Evolutionary conservation across 1,139 yeast species (phyloP).

Genomic region (Taphrina deformans): DNA sequence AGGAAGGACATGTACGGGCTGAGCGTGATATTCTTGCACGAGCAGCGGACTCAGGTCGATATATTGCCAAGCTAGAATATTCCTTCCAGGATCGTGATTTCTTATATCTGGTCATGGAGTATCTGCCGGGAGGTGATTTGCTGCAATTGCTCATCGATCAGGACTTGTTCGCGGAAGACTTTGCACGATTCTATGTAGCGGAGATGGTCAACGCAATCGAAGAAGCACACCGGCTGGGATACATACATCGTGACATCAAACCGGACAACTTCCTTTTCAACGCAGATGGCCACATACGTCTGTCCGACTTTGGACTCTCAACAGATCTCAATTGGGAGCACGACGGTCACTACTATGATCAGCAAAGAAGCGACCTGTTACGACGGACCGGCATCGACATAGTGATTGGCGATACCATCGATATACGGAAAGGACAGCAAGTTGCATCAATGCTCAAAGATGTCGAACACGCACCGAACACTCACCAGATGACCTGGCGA

Average conservation of each 20-base stretch:
- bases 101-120: slow-evolving; percentile 89
- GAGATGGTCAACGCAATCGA: slow-evolving; percentile 86
- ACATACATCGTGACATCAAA: slow-evolving; percentile 80
- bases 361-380: slow-evolving; percentile 29
- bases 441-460: background rate
- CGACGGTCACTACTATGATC: slow-evolving; percentile 41
- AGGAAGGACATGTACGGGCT: slow-evolving; percentile 69
- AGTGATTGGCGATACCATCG: slow-evolving; percentile 31
- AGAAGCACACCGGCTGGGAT: slow-evolving; percentile 77
- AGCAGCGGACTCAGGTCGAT: slow-evolving; percentile 30
- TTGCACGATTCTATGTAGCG: slow-evolving; percentile 75
- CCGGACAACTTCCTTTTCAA: slow-evolving; percentile 75
- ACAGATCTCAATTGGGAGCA: slow-evolving; percentile 70
- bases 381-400: slow-evolving; percentile 33
- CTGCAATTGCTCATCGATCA: slow-evolving; percentile 76
- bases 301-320: slow-evolving; percentile 75
- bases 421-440: slow-evolving; percentile 22
- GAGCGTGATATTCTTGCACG: slow-evolving; percentile 37
- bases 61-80: slow-evolving; percentile 32
- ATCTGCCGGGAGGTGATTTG: slow-evolving; percentile 93
- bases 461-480: slow-evolving; percentile 3
- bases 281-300: slow-evolving; percentile 75
- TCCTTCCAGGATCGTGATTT: slow-evolving; percentile 54
- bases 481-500: slow-evolving; percentile 32
- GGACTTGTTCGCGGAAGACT: slow-evolving; percentile 77